Percentiles rank a stretch among this genome's conserved stretches.
phyloP scores from a whole-genome alignment of 768 basidiomycete genomes.

The Boletellus ananiceps region DNA sequence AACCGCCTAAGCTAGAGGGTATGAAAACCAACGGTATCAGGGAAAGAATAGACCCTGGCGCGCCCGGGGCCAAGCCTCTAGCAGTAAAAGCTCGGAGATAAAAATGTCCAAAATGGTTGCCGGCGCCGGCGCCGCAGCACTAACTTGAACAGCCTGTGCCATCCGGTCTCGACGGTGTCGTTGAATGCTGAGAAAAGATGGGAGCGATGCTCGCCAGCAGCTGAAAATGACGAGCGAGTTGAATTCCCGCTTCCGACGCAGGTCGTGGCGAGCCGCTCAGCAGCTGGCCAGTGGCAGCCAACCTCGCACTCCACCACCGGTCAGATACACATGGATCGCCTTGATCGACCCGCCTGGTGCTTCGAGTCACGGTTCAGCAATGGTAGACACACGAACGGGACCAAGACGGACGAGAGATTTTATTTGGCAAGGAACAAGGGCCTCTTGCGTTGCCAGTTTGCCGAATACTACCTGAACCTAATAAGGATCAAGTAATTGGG shows the following conservation, averaged over 20 bases:
- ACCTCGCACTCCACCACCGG: slow-evolving; percentile 11
- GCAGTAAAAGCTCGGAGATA: background rate
- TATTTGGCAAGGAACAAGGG: slow-evolving; percentile 3
- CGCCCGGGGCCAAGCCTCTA: background rate
- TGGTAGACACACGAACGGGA: background rate
- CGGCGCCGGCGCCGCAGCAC: background rate
- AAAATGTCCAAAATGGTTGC: background rate
- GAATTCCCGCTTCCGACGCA: slow-evolving; percentile 23
- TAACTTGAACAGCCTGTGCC: background rate
- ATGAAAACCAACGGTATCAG: background rate
- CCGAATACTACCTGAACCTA: slow-evolving; percentile 13
- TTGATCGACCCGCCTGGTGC: slow-evolving; percentile 1
- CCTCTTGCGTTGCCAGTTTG: slow-evolving; percentile 7
- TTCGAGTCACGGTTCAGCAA: slow-evolving; percentile 6
- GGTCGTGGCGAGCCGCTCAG: slow-evolving; percentile 1
- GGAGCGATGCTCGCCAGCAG: slow-evolving; percentile 5
- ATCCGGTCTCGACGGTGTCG: background rate
- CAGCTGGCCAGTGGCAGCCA: background rate
- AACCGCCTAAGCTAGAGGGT: background rate
- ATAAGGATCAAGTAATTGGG: slow-evolving; percentile 22
- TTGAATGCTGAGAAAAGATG: slow-evolving; percentile 2
- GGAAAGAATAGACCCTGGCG: background rate
- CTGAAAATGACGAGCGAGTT: slow-evolving; percentile 5
- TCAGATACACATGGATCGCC: slow-evolving; percentile 8
- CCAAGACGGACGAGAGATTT: slow-evolving; percentile 2